Evolutionary conservation across 2,329 filamentous ascomycete species (phyloP), one percentile per base, ranked within the genome.

Genomic region (Aureobasidium namibiae): DNA sequence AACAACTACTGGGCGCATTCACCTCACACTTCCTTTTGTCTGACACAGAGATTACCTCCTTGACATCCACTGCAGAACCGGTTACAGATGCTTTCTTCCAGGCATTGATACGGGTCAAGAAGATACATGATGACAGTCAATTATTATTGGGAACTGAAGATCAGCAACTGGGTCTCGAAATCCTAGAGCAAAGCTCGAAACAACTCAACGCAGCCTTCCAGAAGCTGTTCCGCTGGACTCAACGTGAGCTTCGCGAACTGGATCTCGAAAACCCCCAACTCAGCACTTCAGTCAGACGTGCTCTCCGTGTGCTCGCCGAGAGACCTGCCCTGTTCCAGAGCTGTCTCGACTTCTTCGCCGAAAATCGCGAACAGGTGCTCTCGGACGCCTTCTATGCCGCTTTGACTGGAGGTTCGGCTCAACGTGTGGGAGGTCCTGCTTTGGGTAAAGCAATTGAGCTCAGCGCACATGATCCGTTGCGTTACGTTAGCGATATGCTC

Each of bases 191-290:
- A 70, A 92, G 87, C 59, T 92, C 91, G 0, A 90, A 90, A 61
- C 85, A 90, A 62, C 80, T 99, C 52, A 94, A 96, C 67, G 81
- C 86, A 16, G 92, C 90, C 5, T 99, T 94, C 66, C 92, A 99
- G 70, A 99, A 96, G 70, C 81, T 99, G 2, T 96, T 95, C 73
- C 86, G 90, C 66, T 99, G 92, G 92, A 86, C 95, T 21, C 92
- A 96, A 70, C 86, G 88, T 61, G 91, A 96, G 67, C 95, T 99
- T 75, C 95, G 92, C 71, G 87, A 86, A 0, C 75, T 97, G 53
- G 95, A 97, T 70, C 81, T 97, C 9, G 94, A 99, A 68, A 96
- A 95, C 65, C 92, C 92, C 0, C 92, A 95, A 67, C 92, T 97
- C 70, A 92, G 88, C 69, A 82, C 86, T 21, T 86, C 89, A 0